These are phyloP conservation scores for Piromyces finnis DNA, from an alignment of 192 early-diverging fungal species.

Conservation along the genomic window DNA sequence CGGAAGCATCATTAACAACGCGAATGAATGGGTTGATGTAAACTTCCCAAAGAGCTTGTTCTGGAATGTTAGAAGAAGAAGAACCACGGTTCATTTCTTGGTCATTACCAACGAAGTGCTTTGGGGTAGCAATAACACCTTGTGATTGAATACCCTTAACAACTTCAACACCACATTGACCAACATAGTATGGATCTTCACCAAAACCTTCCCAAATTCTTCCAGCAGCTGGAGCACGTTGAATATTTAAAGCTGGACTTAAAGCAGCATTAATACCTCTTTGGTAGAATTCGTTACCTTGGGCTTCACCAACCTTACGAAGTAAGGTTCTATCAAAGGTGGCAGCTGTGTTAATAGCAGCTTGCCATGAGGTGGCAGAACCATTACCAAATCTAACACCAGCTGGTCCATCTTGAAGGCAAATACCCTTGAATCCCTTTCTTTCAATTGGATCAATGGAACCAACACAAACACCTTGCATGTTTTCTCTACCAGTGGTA, in stretches of 20 bases:
- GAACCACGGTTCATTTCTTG: slow-evolving; percentile 18
- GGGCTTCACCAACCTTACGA: slow-evolving; percentile 11
- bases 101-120: slow-evolving; percentile 26
- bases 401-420: too few species aligned
- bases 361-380: too few species aligned
- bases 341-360: slow-evolving; percentile 22
- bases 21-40: slow-evolving; percentile 34
- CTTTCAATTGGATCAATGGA: too few species aligned
- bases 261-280: slow-evolving; percentile 33
- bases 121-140: slow-evolving; percentile 33
- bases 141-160: slow-evolving; percentile 18
- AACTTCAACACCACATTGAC: slow-evolving; percentile 5
- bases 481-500: too few species aligned
- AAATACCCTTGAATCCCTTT: too few species aligned
- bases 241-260: slow-evolving; percentile 17
- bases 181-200: slow-evolving; percentile 20
- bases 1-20: slow-evolving; percentile 21
- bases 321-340: slow-evolving; percentile 31
- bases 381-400: too few species aligned
- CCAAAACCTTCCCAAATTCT: slow-evolving; percentile 6
- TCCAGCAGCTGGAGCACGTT: slow-evolving; percentile 6
- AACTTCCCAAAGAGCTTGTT: slow-evolving; percentile 33
- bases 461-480: too few species aligned
- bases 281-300: slow-evolving; percentile 30
- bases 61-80: slow-evolving; percentile 15